Evolutionary conservation across 371 early-diverging fungal species (phyloP), one percentile per base, ranked within the genome.

Genomic region (Apophysomyces ossiformis): DNA sequence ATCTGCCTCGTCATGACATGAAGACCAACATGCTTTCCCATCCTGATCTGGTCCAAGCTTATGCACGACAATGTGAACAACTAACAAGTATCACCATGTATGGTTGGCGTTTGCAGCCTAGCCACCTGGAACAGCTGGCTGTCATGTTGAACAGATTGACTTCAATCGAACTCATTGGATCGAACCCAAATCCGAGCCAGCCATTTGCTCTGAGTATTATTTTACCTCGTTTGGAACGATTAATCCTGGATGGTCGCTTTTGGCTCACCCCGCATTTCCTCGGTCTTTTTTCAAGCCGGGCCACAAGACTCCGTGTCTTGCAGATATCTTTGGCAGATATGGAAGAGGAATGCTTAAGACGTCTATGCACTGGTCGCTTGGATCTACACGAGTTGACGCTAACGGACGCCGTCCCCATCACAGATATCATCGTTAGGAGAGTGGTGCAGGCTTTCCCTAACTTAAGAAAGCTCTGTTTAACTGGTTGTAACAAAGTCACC

Each of bases 31-130:
- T 61, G 1, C 65, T 84, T 1, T 43, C 68, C 6, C 58, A 70
- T 18, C 68, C 71, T 0, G 16, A 64, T 0, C 18, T 78, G 6
- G 70, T 76, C 1, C 21, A 64, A 1, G 11, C 54, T 11, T 41
- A 81, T 12, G 65, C 62, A 7, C 66, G 61, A 8, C 59, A 61
- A 0, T 83, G 84, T 59, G 81, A 83, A 37, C 70, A 73, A 1
- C 36, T 81, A 5, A 60, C 59, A n/a, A 37, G 54, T 2, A 37
- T 81, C 7, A 67, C 71, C 8, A 69, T 79, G 13, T 84, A 84
- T 61, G 84, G 84, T 4, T 78, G 77, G 76, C 16, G 63, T 0
- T 13, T 84, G 0, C 43, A 69, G 0, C 62, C 72, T 4, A 7
- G 9, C 5, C 47, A 71, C 15, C 50, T 81, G 12, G 77, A 80